Conservation (phyloP, 1,284 basidiomycete genomes). For the Trametes pubescens region DNA sequence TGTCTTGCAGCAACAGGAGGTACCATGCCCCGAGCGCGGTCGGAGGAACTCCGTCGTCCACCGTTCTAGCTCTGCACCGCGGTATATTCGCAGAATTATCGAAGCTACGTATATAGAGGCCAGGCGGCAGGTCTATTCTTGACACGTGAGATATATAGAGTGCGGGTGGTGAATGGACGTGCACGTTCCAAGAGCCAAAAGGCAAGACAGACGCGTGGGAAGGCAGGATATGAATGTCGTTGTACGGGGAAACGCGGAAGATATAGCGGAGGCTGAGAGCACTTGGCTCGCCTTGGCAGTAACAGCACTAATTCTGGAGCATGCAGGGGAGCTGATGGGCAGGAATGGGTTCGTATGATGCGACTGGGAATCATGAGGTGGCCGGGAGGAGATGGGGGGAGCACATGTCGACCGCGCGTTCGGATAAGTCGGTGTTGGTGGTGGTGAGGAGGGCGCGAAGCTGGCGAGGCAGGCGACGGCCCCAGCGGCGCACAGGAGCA, state of each 20-base stretch:
- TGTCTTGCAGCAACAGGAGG: no score
- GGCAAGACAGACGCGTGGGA: background rate
- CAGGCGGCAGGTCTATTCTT: background rate
- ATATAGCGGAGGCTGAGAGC: constrained; percentile 22
- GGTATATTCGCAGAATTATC: constrained; percentile 17
- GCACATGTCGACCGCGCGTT: constrained; percentile 11
- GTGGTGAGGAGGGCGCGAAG: background rate
- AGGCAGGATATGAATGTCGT: constrained; percentile 18
- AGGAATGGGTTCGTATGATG: constrained; percentile 12
- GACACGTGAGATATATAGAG: background rate
- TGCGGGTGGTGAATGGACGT: background rate
- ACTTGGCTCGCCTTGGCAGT: constrained; percentile 37
- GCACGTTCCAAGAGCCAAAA: constrained; percentile 4
- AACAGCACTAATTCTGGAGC: constrained; percentile 31
- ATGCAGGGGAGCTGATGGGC: constrained; percentile 16
- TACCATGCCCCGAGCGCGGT: background rate
- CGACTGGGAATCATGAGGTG: constrained; percentile 7
- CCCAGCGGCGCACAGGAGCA: constrained; percentile 13
- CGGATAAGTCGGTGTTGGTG: constrained; percentile 10
- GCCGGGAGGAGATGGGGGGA: constrained; percentile 1
- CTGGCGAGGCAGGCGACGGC: background rate
- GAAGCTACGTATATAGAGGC: constrained; percentile 1
- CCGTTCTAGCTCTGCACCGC: constrained; percentile 1
- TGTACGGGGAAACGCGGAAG: constrained; percentile 30
- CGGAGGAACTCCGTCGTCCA: constrained; percentile 2